A percentile compares a stretch with the other conserved stretches of the same genome.
Evolutionary conservation across 176 grass and related monocot species (phyloP).

Genomic region (Oryza australiensis): DNA sequence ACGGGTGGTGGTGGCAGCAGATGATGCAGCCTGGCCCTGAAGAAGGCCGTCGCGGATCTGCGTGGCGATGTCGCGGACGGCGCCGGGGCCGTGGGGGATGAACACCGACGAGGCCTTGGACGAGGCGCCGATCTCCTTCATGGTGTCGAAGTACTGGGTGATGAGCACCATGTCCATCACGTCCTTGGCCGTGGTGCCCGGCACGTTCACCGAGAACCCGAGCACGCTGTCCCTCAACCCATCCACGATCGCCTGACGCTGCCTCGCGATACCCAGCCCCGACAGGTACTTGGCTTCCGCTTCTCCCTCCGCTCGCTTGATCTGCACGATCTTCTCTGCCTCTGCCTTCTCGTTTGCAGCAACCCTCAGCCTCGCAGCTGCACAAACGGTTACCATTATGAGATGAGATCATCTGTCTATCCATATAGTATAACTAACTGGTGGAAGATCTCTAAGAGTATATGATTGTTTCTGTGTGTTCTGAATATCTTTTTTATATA

Average conservation of each 20-base stretch:
- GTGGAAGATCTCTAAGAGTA: neutral
- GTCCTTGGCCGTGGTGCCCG: constrained; percentile 79
- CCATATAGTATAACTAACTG: no score
- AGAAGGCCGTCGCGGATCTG: constrained; percentile 84
- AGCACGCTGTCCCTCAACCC: constrained; percentile 81
- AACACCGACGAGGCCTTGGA: constrained; percentile 77
- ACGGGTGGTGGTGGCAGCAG: neutral
- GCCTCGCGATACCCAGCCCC: constrained; percentile 71
- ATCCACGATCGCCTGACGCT: constrained; percentile 81
- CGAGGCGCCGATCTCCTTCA: constrained; percentile 78
- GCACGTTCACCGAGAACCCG: constrained; percentile 72
- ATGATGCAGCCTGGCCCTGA: constrained; percentile 27
- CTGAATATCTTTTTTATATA: neutral
- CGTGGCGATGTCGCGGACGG: constrained; percentile 62
- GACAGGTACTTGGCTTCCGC: constrained; percentile 82
- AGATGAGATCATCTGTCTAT: no score
- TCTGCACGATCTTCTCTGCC: constrained; percentile 92
- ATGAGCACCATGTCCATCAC: constrained; percentile 96
- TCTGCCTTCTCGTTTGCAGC: constrained; percentile 86
- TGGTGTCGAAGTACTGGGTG: constrained; percentile 85
- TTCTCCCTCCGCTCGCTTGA: constrained; percentile 79
- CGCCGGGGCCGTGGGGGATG: constrained; percentile 76
- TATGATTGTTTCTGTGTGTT: neutral
- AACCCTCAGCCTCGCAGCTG: constrained; percentile 74
- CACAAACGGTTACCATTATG: no score